A percentile compares a stretch with the other conserved stretches of the same genome.
Conservation (phyloP, 163 green algal species). For the Smithsoniella earleae region DNA sequence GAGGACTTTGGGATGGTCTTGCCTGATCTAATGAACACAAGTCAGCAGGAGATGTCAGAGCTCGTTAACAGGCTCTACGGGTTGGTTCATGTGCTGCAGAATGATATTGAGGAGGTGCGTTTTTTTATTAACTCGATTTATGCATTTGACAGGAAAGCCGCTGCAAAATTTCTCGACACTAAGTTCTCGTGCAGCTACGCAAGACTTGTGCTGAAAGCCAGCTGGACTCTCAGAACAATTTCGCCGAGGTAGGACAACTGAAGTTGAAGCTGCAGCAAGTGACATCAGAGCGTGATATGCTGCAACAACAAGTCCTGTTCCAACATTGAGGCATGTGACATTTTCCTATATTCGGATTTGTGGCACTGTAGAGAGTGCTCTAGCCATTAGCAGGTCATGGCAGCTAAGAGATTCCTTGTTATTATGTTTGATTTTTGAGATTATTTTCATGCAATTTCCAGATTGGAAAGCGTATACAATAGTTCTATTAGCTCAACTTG, state of each 20-base stretch:
- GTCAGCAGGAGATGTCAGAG: not conserved
- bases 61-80: constrained; percentile 11
- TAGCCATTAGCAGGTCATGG: not conserved
- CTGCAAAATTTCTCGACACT: not conserved
- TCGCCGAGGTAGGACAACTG: not conserved
- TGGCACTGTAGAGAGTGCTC: not conserved
- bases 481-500: not conserved
- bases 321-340: not conserved
- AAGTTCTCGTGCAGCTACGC: not conserved
- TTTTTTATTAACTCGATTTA: not conserved
- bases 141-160: not conserved
- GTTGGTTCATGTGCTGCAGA: constrained; percentile 1
- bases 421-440: too few relatives aligned
- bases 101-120: constrained; percentile 17
- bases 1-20: not conserved
- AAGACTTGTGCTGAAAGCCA: constrained; percentile 6
- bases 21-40: not conserved
- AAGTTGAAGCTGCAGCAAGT: constrained; percentile 28
- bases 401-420: too few relatives aligned
- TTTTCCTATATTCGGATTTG: not conserved
- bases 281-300: constrained; percentile 10
- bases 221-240: not conserved
- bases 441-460: not conserved
- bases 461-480: not conserved
- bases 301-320: constrained; percentile 27